Evolutionary conservation across 352 stramenopile genomes (phyloP).

Genomic region (Phytopythium cucurbitacearum): DNA sequence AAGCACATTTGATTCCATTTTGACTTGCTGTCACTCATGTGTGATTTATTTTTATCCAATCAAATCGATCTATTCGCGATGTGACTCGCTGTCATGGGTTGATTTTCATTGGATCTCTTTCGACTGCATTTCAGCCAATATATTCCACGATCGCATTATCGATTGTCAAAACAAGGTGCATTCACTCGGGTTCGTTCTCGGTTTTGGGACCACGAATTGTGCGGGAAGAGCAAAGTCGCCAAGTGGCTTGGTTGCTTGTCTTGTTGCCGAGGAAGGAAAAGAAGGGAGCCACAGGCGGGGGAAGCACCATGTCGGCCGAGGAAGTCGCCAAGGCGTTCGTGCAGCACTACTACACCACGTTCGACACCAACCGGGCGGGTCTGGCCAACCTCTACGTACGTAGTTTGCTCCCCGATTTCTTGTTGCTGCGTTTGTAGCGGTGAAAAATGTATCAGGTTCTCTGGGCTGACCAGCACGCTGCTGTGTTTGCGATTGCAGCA

Average conservation of each 20-base stretch:
- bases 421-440: neutral
- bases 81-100: slow-evolving; percentile 7
- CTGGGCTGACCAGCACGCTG: neutral
- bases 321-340: slow-evolving; percentile 85
- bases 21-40: neutral
- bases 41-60: slow-evolving; percentile 14
- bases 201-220: slow-evolving; percentile 13
- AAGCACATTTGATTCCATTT: no score
- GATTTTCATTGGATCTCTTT: neutral
- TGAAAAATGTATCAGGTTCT: neutral
- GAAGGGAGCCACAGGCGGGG: slow-evolving; percentile 7
- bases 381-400: slow-evolving; percentile 79
- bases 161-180: slow-evolving; percentile 8
- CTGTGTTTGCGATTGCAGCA: slow-evolving; percentile 30
- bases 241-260: neutral
- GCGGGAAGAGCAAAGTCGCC: slow-evolving; percentile 17
- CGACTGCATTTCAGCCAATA: slow-evolving; percentile 22
- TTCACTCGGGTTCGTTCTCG: neutral
- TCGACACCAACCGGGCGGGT: slow-evolving; percentile 73
- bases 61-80: neutral
- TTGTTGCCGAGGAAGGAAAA: slow-evolving; percentile 4
- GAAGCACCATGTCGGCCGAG: slow-evolving; percentile 69
- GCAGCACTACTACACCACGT: slow-evolving; percentile 86
- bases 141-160: neutral
- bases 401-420: slow-evolving; percentile 7